These are phyloP conservation scores for Clitocybe nebularis DNA, from an alignment of 1,284 basidiomycete genomes.

Conservation along the genomic window DNA sequence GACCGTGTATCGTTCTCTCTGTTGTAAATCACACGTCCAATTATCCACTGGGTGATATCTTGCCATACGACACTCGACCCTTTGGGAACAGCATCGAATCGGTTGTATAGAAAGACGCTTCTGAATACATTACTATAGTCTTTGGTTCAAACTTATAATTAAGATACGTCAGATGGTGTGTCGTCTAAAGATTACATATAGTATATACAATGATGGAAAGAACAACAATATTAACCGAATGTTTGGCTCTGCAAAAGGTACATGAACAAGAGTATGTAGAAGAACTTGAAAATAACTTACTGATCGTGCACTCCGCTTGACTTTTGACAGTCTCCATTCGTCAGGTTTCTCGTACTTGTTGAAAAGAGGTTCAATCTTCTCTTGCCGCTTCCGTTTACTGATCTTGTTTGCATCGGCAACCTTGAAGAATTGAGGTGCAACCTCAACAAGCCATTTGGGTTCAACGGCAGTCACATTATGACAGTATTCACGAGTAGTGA, in stretches of 20 bases:
- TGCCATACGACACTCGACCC: too few species aligned
- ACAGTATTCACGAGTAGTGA: constrained; percentile 85
- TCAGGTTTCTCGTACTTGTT: constrained; percentile 90
- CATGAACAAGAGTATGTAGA: constrained; percentile 9
- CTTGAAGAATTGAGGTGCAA: constrained; percentile 97
- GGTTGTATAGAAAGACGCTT: too few species aligned
- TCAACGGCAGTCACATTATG: constrained; percentile 96
- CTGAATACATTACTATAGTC: too few species aligned
- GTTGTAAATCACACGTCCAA: too few species aligned
- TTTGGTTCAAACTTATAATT: too few species aligned
- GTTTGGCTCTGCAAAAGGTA: constrained; percentile 63
- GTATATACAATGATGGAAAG: too few species aligned
- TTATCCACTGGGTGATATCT: too few species aligned
- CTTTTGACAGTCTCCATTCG: constrained; percentile 86
- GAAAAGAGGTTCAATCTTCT: constrained; percentile 93
- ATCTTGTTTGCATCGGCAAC: constrained; percentile 95
- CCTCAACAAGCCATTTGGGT: constrained; percentile 98
- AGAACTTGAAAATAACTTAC: constrained; percentile 37
- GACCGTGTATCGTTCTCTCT: too few species aligned
- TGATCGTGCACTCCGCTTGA: constrained; percentile 83
- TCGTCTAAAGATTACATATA: constrained; percentile 17
- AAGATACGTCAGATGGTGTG: constrained; percentile 15
- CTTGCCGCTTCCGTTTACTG: constrained; percentile 94
- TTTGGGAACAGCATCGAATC: too few species aligned
- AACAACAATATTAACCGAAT: constrained; percentile 50